Evolutionary conservation across 805 yeast species (phyloP), one percentile per base, ranked within the genome.

Genomic region (Starmerella scarabaei): DNA sequence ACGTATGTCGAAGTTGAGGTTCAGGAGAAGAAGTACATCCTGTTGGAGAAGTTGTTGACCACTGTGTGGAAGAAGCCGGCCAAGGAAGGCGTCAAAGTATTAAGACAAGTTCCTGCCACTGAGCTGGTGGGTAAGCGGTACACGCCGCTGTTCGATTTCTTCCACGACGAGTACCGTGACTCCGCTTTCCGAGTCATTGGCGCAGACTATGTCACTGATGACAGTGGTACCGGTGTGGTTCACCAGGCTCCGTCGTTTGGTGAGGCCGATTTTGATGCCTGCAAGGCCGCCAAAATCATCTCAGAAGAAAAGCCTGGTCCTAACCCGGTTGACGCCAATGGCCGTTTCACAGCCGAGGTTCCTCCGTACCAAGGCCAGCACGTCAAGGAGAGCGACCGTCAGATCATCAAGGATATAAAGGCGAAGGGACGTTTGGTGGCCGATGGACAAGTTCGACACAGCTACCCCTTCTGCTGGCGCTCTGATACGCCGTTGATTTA

Each of bases 401-500:
- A 73, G 55, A 88, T 91, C 59, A 84, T 91, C 62, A 86, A 84
- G 64, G 65, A 72, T 49, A 69, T 91, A 59, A 81, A 91, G 44
- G 81, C 75, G 38, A 61, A 68, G 30, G 97, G 94, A 37, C 72
- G 78, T 50, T 52, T 91, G 28, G 67, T 91, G 49, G 72, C 75
- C 32, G 79, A 77, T 42, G 67, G 83, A 32, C 97, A 91, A 69
- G 71, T 86, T 51, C 77, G 77, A 66, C 99, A 91, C 71, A 80
- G 93, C 62, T 91, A 91, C 64, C 98, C 99, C 55, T 91, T 91
- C 80, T 91, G 99, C 69, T 91, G 99, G 99, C 80, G 99, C 73
- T 88, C 97, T 3, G 98, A 91, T 60, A 91, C 99, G 23, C 99
- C 99, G 40, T 75, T 91, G 60, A 63, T 91, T 51, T 91, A 91